A percentile compares a stretch with the other conserved stretches of the same genome.
Evolutionary conservation across 345 rosid species (phyloP).

Genomic region (Populus tremula): DNA sequence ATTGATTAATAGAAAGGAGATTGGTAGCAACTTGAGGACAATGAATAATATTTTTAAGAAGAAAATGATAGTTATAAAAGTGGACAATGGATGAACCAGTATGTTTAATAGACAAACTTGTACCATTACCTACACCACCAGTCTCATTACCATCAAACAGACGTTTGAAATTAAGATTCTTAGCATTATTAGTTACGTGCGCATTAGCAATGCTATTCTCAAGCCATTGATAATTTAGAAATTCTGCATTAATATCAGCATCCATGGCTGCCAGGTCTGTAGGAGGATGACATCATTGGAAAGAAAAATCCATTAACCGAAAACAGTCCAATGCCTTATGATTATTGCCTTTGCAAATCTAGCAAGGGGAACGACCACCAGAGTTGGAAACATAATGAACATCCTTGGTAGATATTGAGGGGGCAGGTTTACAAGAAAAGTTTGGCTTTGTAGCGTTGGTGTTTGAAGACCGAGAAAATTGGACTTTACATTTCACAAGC

Average conservation of each 20-base stretch:
- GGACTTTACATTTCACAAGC: background rate
- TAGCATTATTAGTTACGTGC: background rate
- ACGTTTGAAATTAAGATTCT: no score
- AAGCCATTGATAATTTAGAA: background rate
- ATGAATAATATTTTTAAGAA: no score
- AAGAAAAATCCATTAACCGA: background rate
- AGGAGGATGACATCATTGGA: background rate
- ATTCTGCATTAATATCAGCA: background rate
- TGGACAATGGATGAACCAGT: background rate
- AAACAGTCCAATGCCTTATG: background rate
- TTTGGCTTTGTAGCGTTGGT: background rate
- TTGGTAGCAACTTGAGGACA: background rate
- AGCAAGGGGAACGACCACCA: background rate
- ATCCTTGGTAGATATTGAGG: background rate
- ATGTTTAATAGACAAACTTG: background rate
- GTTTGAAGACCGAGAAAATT: background rate
- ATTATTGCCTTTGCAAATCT: background rate
- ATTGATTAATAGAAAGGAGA: background rate
- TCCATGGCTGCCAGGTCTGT: background rate
- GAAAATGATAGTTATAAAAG: rapidly evolving
- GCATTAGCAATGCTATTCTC: background rate
- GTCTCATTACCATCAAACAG: background rate
- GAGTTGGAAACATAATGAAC: no score
- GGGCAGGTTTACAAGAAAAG: no score
- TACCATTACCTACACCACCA: background rate